These are phyloP conservation scores for Neonectria faginata DNA, from an alignment of 2,329 filamentous ascomycete species.

Conservation along the genomic window DNA sequence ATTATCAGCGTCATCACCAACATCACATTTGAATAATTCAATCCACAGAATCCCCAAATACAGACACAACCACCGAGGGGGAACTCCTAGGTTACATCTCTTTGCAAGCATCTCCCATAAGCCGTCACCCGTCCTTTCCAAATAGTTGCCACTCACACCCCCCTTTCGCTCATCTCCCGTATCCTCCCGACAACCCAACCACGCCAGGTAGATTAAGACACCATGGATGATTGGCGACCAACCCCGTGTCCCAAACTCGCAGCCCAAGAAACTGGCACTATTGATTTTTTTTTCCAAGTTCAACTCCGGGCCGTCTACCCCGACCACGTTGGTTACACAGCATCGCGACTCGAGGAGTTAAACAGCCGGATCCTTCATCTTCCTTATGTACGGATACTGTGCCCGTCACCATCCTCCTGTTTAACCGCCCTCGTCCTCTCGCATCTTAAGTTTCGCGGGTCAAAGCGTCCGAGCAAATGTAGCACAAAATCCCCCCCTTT, in stretches of 20 bases:
- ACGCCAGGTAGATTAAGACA: constrained; percentile 26
- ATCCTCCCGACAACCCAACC: constrained; percentile 28
- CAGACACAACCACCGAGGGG: not conserved
- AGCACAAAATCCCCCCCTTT: constrained; percentile 6
- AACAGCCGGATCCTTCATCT: constrained; percentile 4
- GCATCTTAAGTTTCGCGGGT: constrained; percentile 14
- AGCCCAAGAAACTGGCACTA: constrained; percentile 14
- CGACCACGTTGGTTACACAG: constrained; percentile 14
- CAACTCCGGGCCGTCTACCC: constrained; percentile 14
- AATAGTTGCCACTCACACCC: constrained; percentile 2
- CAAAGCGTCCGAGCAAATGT: constrained; percentile 5
- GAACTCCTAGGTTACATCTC: not conserved
- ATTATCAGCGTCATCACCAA: constrained; percentile 16
- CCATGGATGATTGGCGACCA: constrained; percentile 19
- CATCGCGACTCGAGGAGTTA: constrained; percentile 14
- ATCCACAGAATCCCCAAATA: constrained; percentile 22
- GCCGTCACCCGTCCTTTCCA: not conserved
- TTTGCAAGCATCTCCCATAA: not conserved
- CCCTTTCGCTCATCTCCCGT: constrained; percentile 23
- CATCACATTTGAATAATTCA: constrained; percentile 18
- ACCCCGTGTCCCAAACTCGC: constrained; percentile 8
- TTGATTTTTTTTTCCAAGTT: constrained; percentile 8
- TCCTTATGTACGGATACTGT: not conserved
- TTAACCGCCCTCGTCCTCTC: not conserved
- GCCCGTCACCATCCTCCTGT: not conserved